These are phyloP conservation scores for Diutina sp. DNA, from an alignment of 1,139 yeast genomes.

Conservation along the genomic window DNA sequence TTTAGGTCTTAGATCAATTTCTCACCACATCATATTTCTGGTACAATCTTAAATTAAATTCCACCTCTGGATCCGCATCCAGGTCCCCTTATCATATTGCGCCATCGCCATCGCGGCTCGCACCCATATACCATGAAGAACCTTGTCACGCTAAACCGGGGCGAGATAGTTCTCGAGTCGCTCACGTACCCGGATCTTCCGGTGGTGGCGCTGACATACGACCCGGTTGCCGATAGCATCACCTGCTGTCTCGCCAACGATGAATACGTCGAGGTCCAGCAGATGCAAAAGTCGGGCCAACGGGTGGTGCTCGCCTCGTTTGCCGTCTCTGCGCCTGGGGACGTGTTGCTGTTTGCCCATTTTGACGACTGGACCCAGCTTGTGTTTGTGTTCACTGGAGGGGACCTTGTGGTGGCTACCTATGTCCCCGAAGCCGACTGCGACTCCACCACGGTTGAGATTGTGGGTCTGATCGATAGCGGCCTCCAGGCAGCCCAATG, in stretches of 20 bases:
- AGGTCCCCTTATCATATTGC: neutral
- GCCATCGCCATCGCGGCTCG: neutral
- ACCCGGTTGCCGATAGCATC: slow-evolving; percentile 60
- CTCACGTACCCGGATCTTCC: slow-evolving; percentile 49
- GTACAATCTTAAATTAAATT: neutral
- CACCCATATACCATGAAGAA: slow-evolving; percentile 33
- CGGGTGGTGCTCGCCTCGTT: slow-evolving; percentile 43
- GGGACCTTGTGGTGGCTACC: slow-evolving; percentile 59
- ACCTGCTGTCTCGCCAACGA: slow-evolving; percentile 57
- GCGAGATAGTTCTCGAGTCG: slow-evolving; percentile 35
- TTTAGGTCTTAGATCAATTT: too few species aligned
- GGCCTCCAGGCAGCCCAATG: slow-evolving; percentile 68
- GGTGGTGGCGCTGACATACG: slow-evolving; percentile 54
- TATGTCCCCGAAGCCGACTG: slow-evolving; percentile 42
- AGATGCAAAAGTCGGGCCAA: slow-evolving; percentile 46
- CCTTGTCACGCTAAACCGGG: slow-evolving; percentile 43
- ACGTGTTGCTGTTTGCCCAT: slow-evolving; percentile 41
- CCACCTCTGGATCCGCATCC: neutral
- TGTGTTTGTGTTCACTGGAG: slow-evolving; percentile 48
- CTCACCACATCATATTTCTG: neutral
- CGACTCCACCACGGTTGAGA: slow-evolving; percentile 46
- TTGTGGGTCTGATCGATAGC: slow-evolving; percentile 76
- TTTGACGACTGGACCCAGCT: slow-evolving; percentile 54
- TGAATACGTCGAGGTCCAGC: slow-evolving; percentile 37
- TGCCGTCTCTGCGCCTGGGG: slow-evolving; percentile 18